Evolutionary conservation across 23 red algal genomes (phyloP), one percentile per base, ranked within the genome.

Genomic region (Chondrus crispus): DNA sequence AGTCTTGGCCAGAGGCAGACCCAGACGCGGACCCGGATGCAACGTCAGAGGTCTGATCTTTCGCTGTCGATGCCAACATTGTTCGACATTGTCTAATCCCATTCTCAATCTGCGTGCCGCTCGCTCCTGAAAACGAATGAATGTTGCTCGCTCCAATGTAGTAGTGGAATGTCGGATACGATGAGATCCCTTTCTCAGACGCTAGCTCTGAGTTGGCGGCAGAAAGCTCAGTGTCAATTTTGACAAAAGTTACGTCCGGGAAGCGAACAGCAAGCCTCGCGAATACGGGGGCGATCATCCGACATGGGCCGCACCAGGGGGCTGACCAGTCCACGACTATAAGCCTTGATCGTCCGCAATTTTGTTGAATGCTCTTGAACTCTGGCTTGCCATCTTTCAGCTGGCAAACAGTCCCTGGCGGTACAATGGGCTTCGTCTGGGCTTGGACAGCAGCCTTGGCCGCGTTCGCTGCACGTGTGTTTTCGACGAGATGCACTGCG

Each of bases 231-330:
- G 91, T 87, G 63, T 94, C 82, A 44, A 94, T 81, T 62, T 78
- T 87, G 39, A 94, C 72, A 81, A 94, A 94, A 74, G 91, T 87
- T 11, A 86, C 91, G 72, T 94, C 70, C 18, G 81, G 53, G 33
- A 87, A 87, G 24, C 81, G 68, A 39, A 16, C 54, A 11, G 90
- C 90, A 35, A 93, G 62, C 18, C 71, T 47, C 29, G 62, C 54
- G 68, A 51, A 93, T 4, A 69, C 53, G 32, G 90, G 90, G 10
- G 90, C 36, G 35, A 93, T 93, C 29, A 69, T 69, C 46, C 48
- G 33, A 44, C 90, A 93, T 8, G 90, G 90, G 14, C 90, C 90
- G 44, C 90, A 93, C 90, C 90, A 93, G 33, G 90, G 60, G 3
- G 90, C 90, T 24, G 60, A 84, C 41, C 62, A 84, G 42, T 93